These are phyloP conservation scores for Kwoniella heveanensis DNA, from an alignment of 768 basidiomycete species.

Conservation along the genomic window DNA sequence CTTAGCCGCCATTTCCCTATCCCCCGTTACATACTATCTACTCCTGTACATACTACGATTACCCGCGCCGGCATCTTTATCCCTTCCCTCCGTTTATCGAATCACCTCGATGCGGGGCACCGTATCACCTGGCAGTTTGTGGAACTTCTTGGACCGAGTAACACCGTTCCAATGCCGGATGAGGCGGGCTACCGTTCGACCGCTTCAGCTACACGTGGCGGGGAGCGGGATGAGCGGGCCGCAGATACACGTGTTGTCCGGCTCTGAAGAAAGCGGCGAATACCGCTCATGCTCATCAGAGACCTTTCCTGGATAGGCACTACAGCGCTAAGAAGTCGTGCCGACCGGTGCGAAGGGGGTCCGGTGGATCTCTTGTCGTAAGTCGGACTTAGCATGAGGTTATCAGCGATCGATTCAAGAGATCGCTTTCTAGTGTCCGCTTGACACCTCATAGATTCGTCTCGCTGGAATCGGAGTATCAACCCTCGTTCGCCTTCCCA, in stretches of 20 bases:
- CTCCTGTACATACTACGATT: no score
- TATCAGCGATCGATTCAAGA: no score
- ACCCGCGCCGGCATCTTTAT: not conserved
- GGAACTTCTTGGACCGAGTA: not conserved
- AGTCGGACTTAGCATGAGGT: no score
- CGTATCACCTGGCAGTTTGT: not conserved
- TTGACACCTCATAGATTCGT: not conserved
- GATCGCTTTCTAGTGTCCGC: no score
- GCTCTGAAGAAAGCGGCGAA: no score
- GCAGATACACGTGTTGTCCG: not conserved
- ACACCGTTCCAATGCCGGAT: not conserved
- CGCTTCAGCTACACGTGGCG: no score
- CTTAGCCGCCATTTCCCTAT: constrained; percentile 1
- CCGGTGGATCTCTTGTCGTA: not conserved
- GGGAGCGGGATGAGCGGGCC: no score
- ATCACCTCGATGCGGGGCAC: not conserved
- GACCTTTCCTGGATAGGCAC: no score
- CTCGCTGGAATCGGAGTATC: not conserved
- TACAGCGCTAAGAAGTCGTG: not conserved
- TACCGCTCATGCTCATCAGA: no score
- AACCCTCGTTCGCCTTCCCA: not conserved
- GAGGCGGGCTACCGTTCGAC: not conserved
- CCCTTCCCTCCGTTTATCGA: not conserved
- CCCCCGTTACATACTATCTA: not conserved
- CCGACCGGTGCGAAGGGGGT: not conserved